These are phyloP conservation scores for Leersia perrieri DNA, from an alignment of 176 grass and related monocot species.

Conservation along the genomic window DNA sequence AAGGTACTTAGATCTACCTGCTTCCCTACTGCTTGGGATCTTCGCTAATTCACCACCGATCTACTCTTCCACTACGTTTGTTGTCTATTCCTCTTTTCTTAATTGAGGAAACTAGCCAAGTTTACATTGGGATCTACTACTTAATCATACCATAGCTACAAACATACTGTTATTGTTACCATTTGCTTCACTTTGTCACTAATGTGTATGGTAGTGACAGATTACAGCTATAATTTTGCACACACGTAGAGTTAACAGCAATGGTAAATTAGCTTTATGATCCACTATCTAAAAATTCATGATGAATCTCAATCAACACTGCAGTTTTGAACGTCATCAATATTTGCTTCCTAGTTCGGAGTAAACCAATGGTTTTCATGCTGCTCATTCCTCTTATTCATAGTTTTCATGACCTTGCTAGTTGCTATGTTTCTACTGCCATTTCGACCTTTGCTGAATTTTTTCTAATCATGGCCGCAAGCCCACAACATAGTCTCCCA, in stretches of 20 bases:
- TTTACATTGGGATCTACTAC: neutral
- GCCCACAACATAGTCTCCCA: neutral
- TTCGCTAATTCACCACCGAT: neutral
- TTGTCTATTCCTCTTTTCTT: neutral
- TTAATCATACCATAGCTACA: neutral
- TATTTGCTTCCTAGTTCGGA: neutral
- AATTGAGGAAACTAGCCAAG: neutral
- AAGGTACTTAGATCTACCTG: slow-evolving; percentile 53
- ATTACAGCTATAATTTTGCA: neutral
- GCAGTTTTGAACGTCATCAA: neutral
- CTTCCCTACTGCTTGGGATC: neutral
- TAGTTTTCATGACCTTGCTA: neutral
- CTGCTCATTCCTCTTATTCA: neutral
- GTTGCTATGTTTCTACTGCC: neutral
- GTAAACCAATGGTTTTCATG: neutral
- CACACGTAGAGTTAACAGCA: neutral
- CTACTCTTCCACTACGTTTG: neutral
- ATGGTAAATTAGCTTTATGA: neutral
- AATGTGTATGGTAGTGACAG: neutral
- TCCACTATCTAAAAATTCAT: neutral
- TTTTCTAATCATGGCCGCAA: neutral
- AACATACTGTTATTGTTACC: neutral
- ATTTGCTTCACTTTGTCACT: neutral
- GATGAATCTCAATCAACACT: neutral
- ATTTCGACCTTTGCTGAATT: neutral